Conservation (phyloP, 129 eudicot species). For the Lonicera japonica region DNA sequence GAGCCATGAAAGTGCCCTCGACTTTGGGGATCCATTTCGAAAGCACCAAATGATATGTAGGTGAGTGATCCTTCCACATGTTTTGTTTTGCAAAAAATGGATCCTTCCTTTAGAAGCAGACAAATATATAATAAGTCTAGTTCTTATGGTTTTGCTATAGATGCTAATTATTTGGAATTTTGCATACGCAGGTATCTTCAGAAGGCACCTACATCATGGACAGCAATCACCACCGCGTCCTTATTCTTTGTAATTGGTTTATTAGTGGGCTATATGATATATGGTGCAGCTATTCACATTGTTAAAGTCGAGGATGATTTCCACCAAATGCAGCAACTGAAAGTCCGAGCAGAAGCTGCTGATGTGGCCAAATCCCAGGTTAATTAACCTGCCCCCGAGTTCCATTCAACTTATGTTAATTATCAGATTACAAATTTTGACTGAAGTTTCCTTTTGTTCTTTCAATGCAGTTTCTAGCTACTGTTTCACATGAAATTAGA, state of each 20-base stretch:
- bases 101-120: neutral
- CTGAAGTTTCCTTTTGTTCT: constrained; percentile 6
- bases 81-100: neutral
- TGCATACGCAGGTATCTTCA: constrained; percentile 59
- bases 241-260: constrained; percentile 44
- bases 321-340: constrained; percentile 54
- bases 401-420: neutral
- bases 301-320: constrained; percentile 71
- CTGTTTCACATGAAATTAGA: constrained; percentile 89
- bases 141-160: neutral
- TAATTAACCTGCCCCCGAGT: neutral
- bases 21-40: constrained; percentile 86
- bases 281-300: constrained; percentile 54
- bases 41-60: constrained; percentile 81
- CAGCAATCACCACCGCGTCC: constrained; percentile 37
- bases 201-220: constrained; percentile 52
- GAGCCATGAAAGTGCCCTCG: constrained; percentile 51
- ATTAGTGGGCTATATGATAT: constrained; percentile 50
- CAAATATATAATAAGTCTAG: no score
- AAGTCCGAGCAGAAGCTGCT: constrained; percentile 84
- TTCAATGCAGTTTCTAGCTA: constrained; percentile 71
- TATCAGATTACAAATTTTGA: neutral
- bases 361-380: constrained; percentile 93
- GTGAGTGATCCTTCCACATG: constrained; percentile 24
- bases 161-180: neutral